Percentiles rank a stretch among this genome's conserved stretches.
Conservation (phyloP, 2,329 filamentous ascomycete species). For the Mollisia scopiformis region DNA sequence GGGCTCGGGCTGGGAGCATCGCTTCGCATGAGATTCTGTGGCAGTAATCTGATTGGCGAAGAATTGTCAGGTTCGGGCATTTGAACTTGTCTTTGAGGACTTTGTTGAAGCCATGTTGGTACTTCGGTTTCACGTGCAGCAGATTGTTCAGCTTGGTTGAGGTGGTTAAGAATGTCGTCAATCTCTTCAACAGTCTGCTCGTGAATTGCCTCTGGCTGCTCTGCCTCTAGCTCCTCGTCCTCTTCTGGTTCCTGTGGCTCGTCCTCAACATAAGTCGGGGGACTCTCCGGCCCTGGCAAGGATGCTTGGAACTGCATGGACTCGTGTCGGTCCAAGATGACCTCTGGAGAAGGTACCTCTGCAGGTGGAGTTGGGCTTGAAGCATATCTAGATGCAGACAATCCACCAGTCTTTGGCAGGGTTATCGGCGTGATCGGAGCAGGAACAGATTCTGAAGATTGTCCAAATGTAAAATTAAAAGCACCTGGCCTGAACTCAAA, state of each 20-base stretch:
- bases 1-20: constrained; percentile 77
- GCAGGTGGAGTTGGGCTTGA: constrained; percentile 32
- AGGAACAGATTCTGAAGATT: constrained; percentile 9
- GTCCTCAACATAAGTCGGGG: constrained; percentile 20
- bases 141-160: constrained; percentile 71
- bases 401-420: constrained; percentile 19
- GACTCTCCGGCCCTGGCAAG: constrained; percentile 28
- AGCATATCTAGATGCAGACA: constrained; percentile 35
- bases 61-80: constrained; percentile 45
- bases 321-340: constrained; percentile 27
- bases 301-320: constrained; percentile 30
- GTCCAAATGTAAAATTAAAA: constrained; percentile 32
- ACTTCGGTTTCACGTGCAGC: constrained; percentile 32
- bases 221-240: constrained; percentile 14
- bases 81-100: constrained; percentile 42
- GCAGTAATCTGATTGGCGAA: constrained; percentile 56
- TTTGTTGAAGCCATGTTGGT: constrained; percentile 50
- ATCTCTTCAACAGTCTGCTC: constrained; percentile 74
- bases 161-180: constrained; percentile 87
- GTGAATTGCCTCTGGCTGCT: constrained; percentile 12
- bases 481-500: constrained; percentile 51
- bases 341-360: constrained; percentile 16
- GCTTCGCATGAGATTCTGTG: constrained; percentile 60
- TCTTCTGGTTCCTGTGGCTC: constrained; percentile 8
- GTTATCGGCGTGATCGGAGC: constrained; percentile 16